Base-by-base conservation (phyloP, 257 asterid genomes). In the Schizonepeta tenuifolia region DNA sequence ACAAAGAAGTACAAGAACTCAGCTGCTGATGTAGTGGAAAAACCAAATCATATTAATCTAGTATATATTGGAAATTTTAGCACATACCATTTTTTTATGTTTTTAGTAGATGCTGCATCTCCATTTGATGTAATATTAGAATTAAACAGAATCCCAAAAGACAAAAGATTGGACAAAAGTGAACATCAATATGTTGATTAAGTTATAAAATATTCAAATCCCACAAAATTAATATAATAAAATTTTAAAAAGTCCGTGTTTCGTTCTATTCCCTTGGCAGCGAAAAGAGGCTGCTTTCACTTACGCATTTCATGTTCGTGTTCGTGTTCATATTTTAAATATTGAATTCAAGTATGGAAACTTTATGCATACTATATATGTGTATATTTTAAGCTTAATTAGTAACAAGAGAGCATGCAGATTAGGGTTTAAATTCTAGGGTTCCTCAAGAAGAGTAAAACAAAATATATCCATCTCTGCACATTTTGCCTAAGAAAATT, bases 71-170 rank as follows among this genome's bases (percentile, higher is more conserved):
- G 17, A 10, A 40, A 50, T 56, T 14, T 54, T 75, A 43, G 26
- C 26, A 24, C 26, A 24, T 24, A n/a, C 3, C n/a, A 12, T 31
- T 18, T 69, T 17, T 15, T 40, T 24, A 24, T 28, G 3, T 51
- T 17, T 38, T 20, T 14, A 41, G 55, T 62, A 31, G 36, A 33
- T 49, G 41, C 51, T 70, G 65, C 65, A 60, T 7, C 69, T 71
- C 18, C 73, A 71, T 66, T 31, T 71, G 24, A 47, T 59, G 46
- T 33, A 55, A 28, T 28, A 28, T 28, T 28, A 31, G 36, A 31
- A 82, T 80, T 38, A 70, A 71, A 83, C 82, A 83, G 80, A 80
- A 82, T 88, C 88, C 83, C 54, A 78, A 76, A 75, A 79, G 83
- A 77, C 81, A 82, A 84, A 74, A 80, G 67, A 75, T 67, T 71